Percentiles rank a stretch among this genome's conserved stretches.
Evolutionary conservation across 106 monocot species (phyloP).

Genomic region (Acanthochlamys bracteata): DNA sequence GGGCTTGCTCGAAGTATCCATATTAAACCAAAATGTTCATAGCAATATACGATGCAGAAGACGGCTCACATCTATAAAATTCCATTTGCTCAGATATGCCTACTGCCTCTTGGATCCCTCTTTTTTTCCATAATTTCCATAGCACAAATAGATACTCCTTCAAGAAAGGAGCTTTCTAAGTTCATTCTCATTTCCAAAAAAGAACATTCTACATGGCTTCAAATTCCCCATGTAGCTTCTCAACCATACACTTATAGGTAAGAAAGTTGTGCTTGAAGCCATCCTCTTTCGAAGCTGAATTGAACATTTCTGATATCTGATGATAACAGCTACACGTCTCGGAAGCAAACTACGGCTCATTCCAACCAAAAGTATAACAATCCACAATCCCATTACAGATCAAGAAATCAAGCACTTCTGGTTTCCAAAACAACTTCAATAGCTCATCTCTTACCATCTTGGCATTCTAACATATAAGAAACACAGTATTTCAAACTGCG

Average conservation of each 20-base stretch:
- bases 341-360: constrained; percentile 55
- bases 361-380: background rate
- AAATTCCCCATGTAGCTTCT: constrained; percentile 64
- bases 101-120: constrained; percentile 55
- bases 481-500: too few species aligned
- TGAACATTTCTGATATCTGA: constrained; percentile 65
- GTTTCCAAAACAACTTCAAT: too few species aligned
- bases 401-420: too few species aligned
- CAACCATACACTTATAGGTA: constrained; percentile 60
- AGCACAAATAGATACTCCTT: constrained; percentile 46
- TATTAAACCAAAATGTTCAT: constrained; percentile 78
- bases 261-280: constrained; percentile 45
- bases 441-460: too few species aligned
- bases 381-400: background rate
- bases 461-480: too few species aligned
- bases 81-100: constrained; percentile 86
- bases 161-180: constrained; percentile 29
- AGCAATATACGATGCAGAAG: constrained; percentile 63
- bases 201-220: constrained; percentile 61
- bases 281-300: constrained; percentile 35
- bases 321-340: constrained; percentile 42
- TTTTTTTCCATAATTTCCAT: constrained; percentile 50
- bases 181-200: constrained; percentile 48
- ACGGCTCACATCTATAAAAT: constrained; percentile 62
- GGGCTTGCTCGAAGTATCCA: constrained; percentile 64